These are phyloP conservation scores for Cordyceps tenuipes DNA, from an alignment of 2,329 filamentous ascomycete species.

Conservation along the genomic window DNA sequence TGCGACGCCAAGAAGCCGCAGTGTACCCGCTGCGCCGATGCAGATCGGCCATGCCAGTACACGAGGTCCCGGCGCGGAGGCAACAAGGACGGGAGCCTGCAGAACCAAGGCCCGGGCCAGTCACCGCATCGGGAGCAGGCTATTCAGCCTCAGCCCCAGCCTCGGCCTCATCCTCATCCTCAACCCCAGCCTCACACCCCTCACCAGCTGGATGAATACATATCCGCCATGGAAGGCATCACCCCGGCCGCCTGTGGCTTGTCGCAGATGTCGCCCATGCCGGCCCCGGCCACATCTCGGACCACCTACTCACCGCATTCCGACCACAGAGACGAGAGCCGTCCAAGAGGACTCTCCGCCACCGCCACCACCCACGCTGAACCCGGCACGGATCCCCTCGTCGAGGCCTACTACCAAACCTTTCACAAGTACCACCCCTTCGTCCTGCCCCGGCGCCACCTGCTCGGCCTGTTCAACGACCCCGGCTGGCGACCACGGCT, in stretches of 20 bases:
- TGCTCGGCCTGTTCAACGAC: conserved; percentile 13
- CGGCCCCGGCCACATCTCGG: background rate
- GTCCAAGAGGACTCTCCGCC: background rate
- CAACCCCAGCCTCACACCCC: no score
- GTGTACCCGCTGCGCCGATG: conserved; percentile 35
- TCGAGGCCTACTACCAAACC: conserved; percentile 27
- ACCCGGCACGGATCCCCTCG: conserved; percentile 17
- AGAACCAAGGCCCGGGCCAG: background rate
- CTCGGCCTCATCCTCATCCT: no score
- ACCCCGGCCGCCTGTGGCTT: background rate
- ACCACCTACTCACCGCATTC: background rate
- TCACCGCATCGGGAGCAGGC: background rate
- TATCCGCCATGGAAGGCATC: background rate
- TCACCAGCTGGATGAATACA: background rate
- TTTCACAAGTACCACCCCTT: conserved; percentile 28
- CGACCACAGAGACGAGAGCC: background rate
- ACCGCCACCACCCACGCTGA: background rate
- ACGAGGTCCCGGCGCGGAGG: conserved; percentile 42
- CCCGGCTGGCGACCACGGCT: conserved; percentile 11
- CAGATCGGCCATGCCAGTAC: conserved; percentile 39
- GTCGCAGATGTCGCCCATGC: conserved; percentile 9
- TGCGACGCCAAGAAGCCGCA: conserved; percentile 42
- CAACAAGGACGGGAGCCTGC: background rate
- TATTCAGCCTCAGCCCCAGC: no score
- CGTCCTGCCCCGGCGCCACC: conserved; percentile 16